phyloP scores from a whole-genome alignment of 1,284 basidiomycete genomes.

The Paramarasmius palmivorus region DNA sequence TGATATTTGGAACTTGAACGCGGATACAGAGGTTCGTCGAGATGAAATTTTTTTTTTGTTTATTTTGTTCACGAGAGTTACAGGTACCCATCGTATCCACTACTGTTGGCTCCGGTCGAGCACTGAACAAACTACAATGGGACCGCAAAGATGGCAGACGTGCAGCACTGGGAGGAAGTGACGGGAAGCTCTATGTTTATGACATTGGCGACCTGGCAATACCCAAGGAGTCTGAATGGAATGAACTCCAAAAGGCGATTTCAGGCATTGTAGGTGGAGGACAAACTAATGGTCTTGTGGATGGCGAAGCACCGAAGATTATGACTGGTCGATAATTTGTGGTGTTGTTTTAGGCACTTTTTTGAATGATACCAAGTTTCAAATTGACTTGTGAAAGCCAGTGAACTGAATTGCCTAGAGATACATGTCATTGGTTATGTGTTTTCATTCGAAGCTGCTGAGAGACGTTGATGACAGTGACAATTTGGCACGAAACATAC shows the following conservation, averaged over 20 bases:
- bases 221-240: constrained; percentile 87
- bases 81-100: constrained; percentile 84
- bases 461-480: too few species aligned
- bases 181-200: constrained; percentile 92
- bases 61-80: constrained; percentile 9
- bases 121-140: constrained; percentile 96
- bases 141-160: constrained; percentile 85
- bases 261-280: constrained; percentile 59
- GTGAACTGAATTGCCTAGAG: too few species aligned
- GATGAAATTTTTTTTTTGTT: constrained; percentile 1
- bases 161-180: constrained; percentile 86
- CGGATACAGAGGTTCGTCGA: constrained; percentile 76
- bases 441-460: too few species aligned
- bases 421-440: too few species aligned
- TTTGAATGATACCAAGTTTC: not conserved
- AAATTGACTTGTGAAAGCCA: too few species aligned
- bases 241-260: constrained; percentile 83
- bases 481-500: too few species aligned
- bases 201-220: constrained; percentile 90
- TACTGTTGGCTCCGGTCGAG: constrained; percentile 67
- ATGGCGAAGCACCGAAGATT: constrained; percentile 41
- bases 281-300: constrained; percentile 53
- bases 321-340: constrained; percentile 42
- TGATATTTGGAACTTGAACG: constrained; percentile 95
- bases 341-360: not conserved